Base-by-base conservation (phyloP, 148 eudicot genomes). In the Nepenthes mirabilis region DNA sequence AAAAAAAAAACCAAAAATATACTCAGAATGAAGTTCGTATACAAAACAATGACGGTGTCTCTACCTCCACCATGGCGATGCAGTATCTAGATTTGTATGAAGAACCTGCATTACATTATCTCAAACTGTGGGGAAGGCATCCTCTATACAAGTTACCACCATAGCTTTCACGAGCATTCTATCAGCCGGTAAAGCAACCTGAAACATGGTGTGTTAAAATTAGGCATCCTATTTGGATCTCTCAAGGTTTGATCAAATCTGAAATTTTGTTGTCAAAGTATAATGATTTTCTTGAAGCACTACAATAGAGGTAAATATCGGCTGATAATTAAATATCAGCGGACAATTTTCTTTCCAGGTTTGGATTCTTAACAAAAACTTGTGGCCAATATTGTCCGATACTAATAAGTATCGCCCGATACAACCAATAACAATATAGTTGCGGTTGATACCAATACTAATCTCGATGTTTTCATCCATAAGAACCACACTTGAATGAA, bases 11-110 rank as follows among this genome's bases (percentile, higher is more conserved):
- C 40, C 14, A 64, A 63, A 34, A 70, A 61, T 7, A 36, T 13
- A 47, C 13, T 37, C 37, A 57, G 40, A 11, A 23, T 58, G 9
- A 68, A 55, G 49, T 53, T 2, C 9, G 9, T 33, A 23, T 2
- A 55, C 9, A 23, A 2, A 5, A 23, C 14, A n/a, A 36, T 52
- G 37, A 40, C 5, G 52, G 61, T 43, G 55, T 57, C 59, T 33
- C 33, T 81, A 93, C 99, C 99, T 94, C 99, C 99, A 94, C 89
- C 99, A 94, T 89, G 63, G 99, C 99, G 97, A 94, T 89, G 73
- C 99, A 75, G 97, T 89, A 64, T 94, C 95, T 79, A 82, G 89
- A 59, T 94, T 82, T 34, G 93, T 80, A 64, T 97, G 76, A 35
- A 94, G 85, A 66, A 94, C 99, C 75, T 89, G 86, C 99, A 94